phyloP scores from a whole-genome alignment of 2,329 filamentous ascomycete genomes.

The Drechslerella stenobrocha region DNA sequence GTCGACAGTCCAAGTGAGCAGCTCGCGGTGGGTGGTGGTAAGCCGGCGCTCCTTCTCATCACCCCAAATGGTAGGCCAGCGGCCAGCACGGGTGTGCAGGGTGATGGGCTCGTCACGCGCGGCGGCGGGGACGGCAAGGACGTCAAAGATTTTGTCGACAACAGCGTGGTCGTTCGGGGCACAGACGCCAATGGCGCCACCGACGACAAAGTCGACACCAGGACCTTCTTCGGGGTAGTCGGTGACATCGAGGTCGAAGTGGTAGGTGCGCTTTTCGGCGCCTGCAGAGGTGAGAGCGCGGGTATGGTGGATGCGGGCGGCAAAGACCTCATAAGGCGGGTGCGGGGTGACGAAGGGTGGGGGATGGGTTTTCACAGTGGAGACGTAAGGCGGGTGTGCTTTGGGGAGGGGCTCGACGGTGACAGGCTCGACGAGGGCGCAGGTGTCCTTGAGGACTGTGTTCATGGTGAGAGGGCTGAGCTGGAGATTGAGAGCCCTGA shows the following conservation, averaged over 20 bases:
- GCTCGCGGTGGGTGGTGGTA: constrained; percentile 83
- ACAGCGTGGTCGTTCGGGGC: constrained; percentile 77
- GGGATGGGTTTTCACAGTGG: constrained; percentile 65
- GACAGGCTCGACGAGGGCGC: constrained; percentile 72
- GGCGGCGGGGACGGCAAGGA: constrained; percentile 77
- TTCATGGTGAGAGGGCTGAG: constrained; percentile 72
- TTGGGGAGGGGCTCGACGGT: constrained; percentile 66
- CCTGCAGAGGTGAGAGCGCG: constrained; percentile 84
- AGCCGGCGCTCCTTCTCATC: constrained; percentile 82
- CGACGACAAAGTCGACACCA: constrained; percentile 88
- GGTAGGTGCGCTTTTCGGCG: constrained; percentile 94
- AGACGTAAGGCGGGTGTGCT: constrained; percentile 54
- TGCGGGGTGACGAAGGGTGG: constrained; percentile 92
- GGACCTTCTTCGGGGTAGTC: constrained; percentile 84
- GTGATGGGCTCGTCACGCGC: constrained; percentile 81
- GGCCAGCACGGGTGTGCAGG: constrained; percentile 75
- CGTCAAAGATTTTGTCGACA: constrained; percentile 82
- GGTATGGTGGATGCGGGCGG: constrained; percentile 80
- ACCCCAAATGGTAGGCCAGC: constrained; percentile 98
- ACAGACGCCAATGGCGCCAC: constrained; percentile 89
- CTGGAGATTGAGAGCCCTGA: constrained; percentile 74
- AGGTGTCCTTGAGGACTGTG: constrained; percentile 70
- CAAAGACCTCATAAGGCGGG: constrained; percentile 86
- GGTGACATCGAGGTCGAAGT: constrained; percentile 95
- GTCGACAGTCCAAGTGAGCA: constrained; percentile 95